Base-by-base conservation (phyloP, 2,329 filamentous ascomycete genomes). In the Rhynchosporium secalis region DNA sequence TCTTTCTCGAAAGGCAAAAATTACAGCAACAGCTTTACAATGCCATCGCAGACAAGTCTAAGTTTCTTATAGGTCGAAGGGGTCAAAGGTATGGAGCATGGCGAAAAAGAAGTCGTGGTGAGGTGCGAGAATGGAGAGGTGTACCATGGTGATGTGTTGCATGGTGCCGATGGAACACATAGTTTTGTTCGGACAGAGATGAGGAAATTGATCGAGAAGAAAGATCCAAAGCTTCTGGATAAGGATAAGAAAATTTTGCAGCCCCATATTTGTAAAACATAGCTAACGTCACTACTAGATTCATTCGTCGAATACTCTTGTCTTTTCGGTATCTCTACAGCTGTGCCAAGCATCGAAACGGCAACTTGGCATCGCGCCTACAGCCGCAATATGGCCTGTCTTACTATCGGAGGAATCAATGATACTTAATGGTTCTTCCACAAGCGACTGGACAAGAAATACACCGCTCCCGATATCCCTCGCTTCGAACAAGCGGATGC, bases 121-220 rank as follows among this genome's bases (percentile, higher is more conserved):
- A 38, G 56, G 9, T 69, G 63, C 29, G 33, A 61, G n/a, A 63
- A 69, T 45, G 67, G 67, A 3, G 47, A 51, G 28, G 56, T 52
- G 7, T 64, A 60, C 54, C 28, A 29, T n/a, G 67, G 62, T 2
- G 64, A 64, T 54, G 48, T 69, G 1, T 38, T 69, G 28, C 61
- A 66, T 36, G 67, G 67, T 7, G 66, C 67, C 2, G 67, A 69
- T 59, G 67, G 67, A n/a, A 56, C 66, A 20, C 64, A 67, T 40
- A 65, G 62, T 59, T 61, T 51, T 28, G 62, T 69, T 7, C 45
- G 67, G n/a, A 49, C 20, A 2, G 62, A 66, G 56, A 68, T 68
- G 66, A 51, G 62, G 56, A 60, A 59, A 33, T 40, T 57, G 12
- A 63, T 60, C 8, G 61, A 65, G 20, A 20, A 51, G 12, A 36